Evolutionary conservation across 2,329 filamentous ascomycete genomes (phyloP).

Genomic region (Pyricularia sp.): DNA sequence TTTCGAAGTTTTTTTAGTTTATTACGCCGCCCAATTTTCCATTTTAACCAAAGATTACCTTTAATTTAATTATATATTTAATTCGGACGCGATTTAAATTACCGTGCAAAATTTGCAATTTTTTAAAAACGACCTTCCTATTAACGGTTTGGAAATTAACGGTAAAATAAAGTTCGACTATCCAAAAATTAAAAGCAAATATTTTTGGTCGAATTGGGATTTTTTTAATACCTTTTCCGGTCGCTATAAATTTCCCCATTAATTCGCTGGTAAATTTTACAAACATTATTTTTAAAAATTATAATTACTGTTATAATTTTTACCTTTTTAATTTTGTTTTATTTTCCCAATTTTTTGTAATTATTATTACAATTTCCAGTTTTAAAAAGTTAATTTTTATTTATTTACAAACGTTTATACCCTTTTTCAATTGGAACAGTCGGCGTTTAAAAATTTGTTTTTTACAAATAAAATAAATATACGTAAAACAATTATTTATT

Average conservation of each 20-base stretch:
- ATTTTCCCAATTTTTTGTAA: too few relatives aligned
- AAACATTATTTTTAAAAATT: not conserved
- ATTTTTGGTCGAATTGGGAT: not conserved
- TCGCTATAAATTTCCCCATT: not conserved
- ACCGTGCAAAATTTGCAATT: not conserved
- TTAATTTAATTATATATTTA: not conserved
- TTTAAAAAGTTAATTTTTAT: too few relatives aligned
- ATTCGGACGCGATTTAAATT: not conserved
- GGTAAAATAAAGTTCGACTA: too few relatives aligned
- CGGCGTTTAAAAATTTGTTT: too few relatives aligned
- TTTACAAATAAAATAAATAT: too few relatives aligned
- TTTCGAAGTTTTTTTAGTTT: not conserved
- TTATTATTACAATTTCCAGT: too few relatives aligned
- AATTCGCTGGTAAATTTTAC: not conserved
- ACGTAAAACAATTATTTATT: too few relatives aligned
- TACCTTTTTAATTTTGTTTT: too few relatives aligned
- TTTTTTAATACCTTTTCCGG: not conserved
- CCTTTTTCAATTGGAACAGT: too few relatives aligned
- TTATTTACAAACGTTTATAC: too few relatives aligned
- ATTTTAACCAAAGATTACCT: not conserved
- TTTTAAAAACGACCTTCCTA: not conserved
- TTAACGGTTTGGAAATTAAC: not conserved
- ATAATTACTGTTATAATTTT: not conserved
- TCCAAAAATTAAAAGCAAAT: too few relatives aligned
- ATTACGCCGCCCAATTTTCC: not conserved